Base-by-base conservation (phyloP, 768 basidiomycete genomes). In the Boletus sensibilis region DNA sequence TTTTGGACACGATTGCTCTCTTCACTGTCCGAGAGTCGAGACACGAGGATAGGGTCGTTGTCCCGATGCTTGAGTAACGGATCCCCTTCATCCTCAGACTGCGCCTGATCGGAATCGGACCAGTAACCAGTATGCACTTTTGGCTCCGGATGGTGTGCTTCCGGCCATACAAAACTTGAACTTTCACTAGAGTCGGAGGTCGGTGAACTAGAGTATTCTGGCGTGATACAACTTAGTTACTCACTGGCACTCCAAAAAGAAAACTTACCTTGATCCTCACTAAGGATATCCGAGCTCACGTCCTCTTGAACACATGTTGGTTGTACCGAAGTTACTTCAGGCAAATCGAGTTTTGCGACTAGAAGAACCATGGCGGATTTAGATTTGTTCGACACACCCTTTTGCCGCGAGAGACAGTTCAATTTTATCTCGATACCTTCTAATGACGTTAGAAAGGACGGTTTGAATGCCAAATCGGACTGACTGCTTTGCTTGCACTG, bases 391-490 rank as follows among this genome's bases (percentile, higher is more conserved):
- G 18, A 13, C 18, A 39, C 43, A 6, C 55, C 27, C 33, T 57
- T 66, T 13, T 20, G 57, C 18, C 53, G 66, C 9, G 70, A 65
- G 16, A 67, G 50, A 4, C 68, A 60, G 52, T 78, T 73, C 5
- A 84, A 72, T 18, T 76, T 74, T 34, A 85, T 67, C 55, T 82
- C 77, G 50, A 81, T 58, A 35, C 69, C 77, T 76, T 68, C 60
- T 42, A 25, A 57, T 49, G 56, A 55, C 14, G 45, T 66, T 27
- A 60, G 52, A 57, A 21, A 45, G 44, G 18, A 33, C 34, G 51
- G 34, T 43, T 10, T 18, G 37, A 56, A 21, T 33, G 35, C 11
- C 14, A 23, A 20, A 23, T 14, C 14, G n/a, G 53, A 72, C 79
- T 59, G 55, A 85, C 84, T 76, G 20, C 70, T 69, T 11, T 78